Conservation (phyloP, 805 yeast genomes). For the Saccharomycopsis oosterbeekiorum region DNA sequence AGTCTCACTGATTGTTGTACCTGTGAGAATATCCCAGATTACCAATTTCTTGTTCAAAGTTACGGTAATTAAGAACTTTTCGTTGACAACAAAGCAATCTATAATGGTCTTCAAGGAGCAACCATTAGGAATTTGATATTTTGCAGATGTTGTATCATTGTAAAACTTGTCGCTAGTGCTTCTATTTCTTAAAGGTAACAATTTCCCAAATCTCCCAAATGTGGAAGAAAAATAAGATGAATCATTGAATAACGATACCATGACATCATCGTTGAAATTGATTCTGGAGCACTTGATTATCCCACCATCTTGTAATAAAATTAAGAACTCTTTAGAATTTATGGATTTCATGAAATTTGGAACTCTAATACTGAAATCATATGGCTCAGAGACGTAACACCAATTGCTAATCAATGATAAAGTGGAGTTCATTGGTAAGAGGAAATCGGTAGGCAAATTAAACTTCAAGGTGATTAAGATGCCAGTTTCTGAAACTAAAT, state of each 20-base stretch:
- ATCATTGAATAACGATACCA: slow-evolving; percentile 43
- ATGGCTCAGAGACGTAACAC: slow-evolving; percentile 63
- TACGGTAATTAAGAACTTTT: slow-evolving; percentile 34
- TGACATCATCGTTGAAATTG: slow-evolving; percentile 23
- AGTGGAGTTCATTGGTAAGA: slow-evolving; percentile 16
- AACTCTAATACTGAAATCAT: slow-evolving; percentile 45
- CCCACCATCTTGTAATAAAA: slow-evolving; percentile 71
- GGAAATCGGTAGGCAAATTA: slow-evolving; percentile 33
- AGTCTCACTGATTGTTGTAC: slow-evolving; percentile 2
- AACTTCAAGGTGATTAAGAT: slow-evolving; percentile 42
- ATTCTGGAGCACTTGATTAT: slow-evolving; percentile 40
- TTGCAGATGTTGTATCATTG: not conserved
- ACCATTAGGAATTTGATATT: slow-evolving; percentile 17
- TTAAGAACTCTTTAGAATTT: slow-evolving; percentile 36
- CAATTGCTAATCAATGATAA: slow-evolving; percentile 36
- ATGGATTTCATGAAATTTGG: slow-evolving; percentile 47
- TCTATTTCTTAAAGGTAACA: slow-evolving; percentile 14
- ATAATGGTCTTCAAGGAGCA: slow-evolving; percentile 29
- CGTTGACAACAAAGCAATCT: slow-evolving; percentile 22
- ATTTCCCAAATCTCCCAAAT: slow-evolving; percentile 26
- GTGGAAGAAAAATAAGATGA: slow-evolving; percentile 29
- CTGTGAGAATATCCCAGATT: slow-evolving; percentile 44
- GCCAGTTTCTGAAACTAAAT: slow-evolving; percentile 43
- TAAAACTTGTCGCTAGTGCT: slow-evolving; percentile 5
- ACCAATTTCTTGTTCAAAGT: slow-evolving; percentile 45